Evolutionary conservation across 2,329 filamentous ascomycete species (phyloP).

Genomic region (Microdochium nivale): DNA sequence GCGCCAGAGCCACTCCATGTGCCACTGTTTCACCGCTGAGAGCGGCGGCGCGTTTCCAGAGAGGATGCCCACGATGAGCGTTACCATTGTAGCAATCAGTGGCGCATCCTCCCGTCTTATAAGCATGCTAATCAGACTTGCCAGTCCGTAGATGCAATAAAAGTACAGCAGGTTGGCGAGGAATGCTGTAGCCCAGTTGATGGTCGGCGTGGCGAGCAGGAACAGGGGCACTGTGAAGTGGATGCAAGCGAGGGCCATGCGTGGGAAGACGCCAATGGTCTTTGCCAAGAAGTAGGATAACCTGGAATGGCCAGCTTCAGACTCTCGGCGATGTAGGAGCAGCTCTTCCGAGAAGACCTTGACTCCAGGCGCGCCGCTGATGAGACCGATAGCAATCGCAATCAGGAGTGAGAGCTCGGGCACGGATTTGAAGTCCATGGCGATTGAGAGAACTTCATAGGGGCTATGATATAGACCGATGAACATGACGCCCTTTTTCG

Average conservation of each 20-base stretch:
- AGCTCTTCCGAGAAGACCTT: conserved; percentile 48
- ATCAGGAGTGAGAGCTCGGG: conserved; percentile 44
- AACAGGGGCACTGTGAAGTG: conserved; percentile 46
- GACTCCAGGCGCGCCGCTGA: conserved; percentile 44
- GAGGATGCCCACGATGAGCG: conserved; percentile 44
- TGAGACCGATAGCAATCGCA: conserved; percentile 46
- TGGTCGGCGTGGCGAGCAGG: conserved; percentile 38
- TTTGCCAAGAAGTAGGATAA: conserved; percentile 50
- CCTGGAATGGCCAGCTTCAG: conserved; percentile 46
- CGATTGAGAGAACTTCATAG: conserved; percentile 40
- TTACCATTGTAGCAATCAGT: conserved; percentile 44
- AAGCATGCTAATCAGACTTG: conserved; percentile 43
- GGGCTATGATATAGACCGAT: conserved; percentile 40
- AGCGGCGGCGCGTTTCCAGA: conserved; percentile 44
- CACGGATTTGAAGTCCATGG: conserved; percentile 39
- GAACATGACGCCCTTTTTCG: conserved; percentile 42
- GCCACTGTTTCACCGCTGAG: conserved; percentile 37
- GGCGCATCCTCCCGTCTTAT: conserved; percentile 47
- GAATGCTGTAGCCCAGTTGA: conserved; percentile 39
- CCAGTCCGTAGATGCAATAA: conserved; percentile 49
- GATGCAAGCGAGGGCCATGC: conserved; percentile 40
- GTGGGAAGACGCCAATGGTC: conserved; percentile 38
- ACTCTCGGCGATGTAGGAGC: conserved; percentile 44
- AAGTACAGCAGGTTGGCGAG: conserved; percentile 45
- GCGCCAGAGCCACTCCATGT: conserved; percentile 47